These are phyloP conservation scores for Magnolia kwangsiensis DNA, from an alignment of 164 flowering plant species.

Conservation along the genomic window DNA sequence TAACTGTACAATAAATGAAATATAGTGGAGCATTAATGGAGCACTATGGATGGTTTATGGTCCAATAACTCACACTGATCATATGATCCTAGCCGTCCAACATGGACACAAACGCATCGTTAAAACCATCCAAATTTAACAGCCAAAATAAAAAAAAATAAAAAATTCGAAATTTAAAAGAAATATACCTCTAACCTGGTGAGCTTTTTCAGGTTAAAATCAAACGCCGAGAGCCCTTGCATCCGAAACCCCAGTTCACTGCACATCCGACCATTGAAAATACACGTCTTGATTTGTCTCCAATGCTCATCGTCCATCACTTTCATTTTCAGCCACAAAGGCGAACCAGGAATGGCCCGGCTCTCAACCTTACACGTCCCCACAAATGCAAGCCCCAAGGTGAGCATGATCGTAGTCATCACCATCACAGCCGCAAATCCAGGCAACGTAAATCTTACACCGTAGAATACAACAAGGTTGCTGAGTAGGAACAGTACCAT, in stretches of 20 bases:
- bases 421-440: constrained; percentile 27
- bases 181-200: constrained; percentile 31
- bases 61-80: too few species aligned
- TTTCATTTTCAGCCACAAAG: constrained; percentile 30
- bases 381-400: constrained; percentile 27
- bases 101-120: too few species aligned
- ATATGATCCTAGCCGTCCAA: too few species aligned
- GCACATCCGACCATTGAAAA: constrained; percentile 21
- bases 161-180: too few species aligned
- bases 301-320: constrained; percentile 20
- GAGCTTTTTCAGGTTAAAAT: constrained; percentile 20
- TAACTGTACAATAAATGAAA: too few species aligned
- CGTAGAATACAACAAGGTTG: constrained; percentile 23
- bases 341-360: constrained; percentile 24
- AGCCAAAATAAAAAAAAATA: too few species aligned
- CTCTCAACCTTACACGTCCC: constrained; percentile 33
- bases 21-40: too few species aligned
- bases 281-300: constrained; percentile 34
- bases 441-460: constrained; percentile 14
- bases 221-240: constrained; percentile 9
- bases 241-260: constrained; percentile 23
- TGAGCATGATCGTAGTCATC: constrained; percentile 28
- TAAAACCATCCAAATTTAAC: too few species aligned
- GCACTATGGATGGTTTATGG: too few species aligned
- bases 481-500: constrained; percentile 26